phyloP scores from a whole-genome alignment of 2,329 filamentous ascomycete species.

The Epichloe typhina region DNA sequence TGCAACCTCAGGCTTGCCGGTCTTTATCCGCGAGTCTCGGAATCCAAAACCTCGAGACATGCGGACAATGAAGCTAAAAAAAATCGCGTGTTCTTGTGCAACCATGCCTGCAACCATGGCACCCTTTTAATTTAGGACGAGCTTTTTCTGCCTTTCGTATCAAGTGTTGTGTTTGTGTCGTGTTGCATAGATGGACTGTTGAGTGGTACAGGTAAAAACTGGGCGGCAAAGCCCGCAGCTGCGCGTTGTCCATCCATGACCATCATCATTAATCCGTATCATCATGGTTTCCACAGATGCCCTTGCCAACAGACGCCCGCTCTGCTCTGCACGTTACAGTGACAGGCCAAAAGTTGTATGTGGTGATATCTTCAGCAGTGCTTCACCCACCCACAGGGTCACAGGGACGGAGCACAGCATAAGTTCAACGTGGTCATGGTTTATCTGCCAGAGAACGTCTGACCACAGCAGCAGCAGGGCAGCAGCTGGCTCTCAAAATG shows the following conservation, averaged over 20 bases:
- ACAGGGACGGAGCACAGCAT: not conserved
- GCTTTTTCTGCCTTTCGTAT: not conserved
- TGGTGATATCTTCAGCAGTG: not conserved
- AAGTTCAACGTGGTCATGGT: not conserved
- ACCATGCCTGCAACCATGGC: not conserved
- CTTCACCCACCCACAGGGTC: not conserved
- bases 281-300: no score
- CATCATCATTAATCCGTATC: no score
- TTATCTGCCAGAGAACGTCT: no score
- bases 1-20: no score
- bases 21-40: no score
- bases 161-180: not conserved
- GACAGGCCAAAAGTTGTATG: no score
- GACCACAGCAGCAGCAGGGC: no score
- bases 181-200: not conserved
- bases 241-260: no score
- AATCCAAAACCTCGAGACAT: no score
- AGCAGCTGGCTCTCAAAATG: no score
- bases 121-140: not conserved
- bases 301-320: no score
- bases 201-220: not conserved
- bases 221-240: not conserved
- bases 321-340: not conserved
- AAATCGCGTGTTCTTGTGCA: not conserved
- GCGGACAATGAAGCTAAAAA: no score